A percentile compares a stretch with the other conserved stretches of the same genome.
These are phyloP conservation scores for Ophiorrhiza pumila DNA, from an alignment of 257 asterid genomes.

Conservation along the genomic window DNA sequence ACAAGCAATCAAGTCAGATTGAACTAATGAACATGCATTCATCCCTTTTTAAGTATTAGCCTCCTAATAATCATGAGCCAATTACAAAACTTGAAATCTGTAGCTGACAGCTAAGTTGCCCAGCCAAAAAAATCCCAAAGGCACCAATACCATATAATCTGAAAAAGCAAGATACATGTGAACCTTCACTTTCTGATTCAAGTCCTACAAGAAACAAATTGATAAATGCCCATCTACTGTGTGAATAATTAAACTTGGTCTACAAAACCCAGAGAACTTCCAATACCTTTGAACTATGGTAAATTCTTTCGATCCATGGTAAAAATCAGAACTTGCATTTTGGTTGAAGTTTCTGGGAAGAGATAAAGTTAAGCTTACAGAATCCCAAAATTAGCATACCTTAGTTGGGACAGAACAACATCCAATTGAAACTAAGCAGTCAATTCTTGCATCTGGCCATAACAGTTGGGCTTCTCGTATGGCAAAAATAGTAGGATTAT, in stretches of 20 bases:
- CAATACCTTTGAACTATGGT: not conserved
- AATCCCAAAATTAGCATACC: conserved; percentile 39
- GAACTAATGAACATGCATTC: not conserved
- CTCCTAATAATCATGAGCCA: not conserved
- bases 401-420: conserved; percentile 95
- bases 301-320: not conserved
- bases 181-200: not conserved
- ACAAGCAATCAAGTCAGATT: not conserved
- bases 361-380: not conserved
- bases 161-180: not conserved
- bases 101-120: not conserved
- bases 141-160: not conserved
- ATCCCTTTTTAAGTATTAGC: not conserved
- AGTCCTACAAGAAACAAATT: not conserved
- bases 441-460: conserved; percentile 96
- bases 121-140: not conserved
- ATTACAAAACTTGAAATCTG: not conserved
- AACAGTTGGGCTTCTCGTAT: conserved; percentile 91
- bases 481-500: conserved; percentile 92
- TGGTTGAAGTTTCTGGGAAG: not conserved
- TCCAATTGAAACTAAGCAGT: conserved; percentile 95
- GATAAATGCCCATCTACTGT: not conserved
- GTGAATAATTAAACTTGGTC: not conserved
- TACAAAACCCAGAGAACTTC: not conserved
- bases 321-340: not conserved